phyloP scores from a whole-genome alignment of 345 rosid genomes.

The Syzygium aqueum region DNA sequence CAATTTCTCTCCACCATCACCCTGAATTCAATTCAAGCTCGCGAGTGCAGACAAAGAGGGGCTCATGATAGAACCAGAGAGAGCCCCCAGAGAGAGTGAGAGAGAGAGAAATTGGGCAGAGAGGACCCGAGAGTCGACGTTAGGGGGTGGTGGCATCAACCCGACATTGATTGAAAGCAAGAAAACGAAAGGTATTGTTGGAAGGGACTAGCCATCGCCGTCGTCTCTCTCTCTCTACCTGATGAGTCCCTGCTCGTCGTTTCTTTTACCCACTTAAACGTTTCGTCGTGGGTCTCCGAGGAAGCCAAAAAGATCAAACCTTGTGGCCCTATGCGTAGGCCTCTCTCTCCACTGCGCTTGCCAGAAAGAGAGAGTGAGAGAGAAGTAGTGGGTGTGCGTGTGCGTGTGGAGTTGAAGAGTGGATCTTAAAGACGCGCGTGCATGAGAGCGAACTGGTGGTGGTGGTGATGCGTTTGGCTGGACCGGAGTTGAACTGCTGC shows the following conservation, averaged over 20 bases:
- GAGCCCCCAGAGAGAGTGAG: background rate
- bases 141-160: background rate
- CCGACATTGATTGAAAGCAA: background rate
- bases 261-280: background rate
- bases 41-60: background rate
- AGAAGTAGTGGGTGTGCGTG: background rate
- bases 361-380: background rate
- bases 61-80: background rate
- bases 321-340: background rate
- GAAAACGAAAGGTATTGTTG: background rate
- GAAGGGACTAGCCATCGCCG: background rate
- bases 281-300: background rate
- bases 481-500: background rate
- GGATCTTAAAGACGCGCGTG: conserved; percentile 2
- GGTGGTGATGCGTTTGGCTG: background rate
- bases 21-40: background rate
- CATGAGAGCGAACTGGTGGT: background rate
- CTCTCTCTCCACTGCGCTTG: background rate
- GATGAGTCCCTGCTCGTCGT: background rate
- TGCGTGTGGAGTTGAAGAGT: background rate
- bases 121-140: background rate
- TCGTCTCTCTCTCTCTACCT: background rate
- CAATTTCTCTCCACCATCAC: background rate
- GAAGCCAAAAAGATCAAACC: background rate
- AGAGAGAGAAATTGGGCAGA: background rate